Evolutionary conservation across 2,329 filamentous ascomycete species (phyloP).

Genomic region (Davidsoniella neocaledoniae): DNA sequence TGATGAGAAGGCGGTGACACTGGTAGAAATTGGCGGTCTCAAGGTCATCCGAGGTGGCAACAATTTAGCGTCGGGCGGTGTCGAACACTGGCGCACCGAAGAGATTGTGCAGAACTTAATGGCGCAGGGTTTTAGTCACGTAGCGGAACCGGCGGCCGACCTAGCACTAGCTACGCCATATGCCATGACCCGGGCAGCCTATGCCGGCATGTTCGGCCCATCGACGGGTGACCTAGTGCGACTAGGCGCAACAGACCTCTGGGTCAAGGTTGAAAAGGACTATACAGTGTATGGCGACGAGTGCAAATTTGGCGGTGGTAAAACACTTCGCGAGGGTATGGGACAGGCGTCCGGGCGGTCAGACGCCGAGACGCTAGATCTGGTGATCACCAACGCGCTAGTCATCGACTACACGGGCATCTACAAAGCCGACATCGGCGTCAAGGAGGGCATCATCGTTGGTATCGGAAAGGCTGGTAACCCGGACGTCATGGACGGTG

Average conservation of each 20-base stretch:
- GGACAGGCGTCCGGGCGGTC: conserved; percentile 68
- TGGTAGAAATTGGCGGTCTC: conserved; percentile 75
- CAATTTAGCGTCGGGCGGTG: conserved; percentile 51
- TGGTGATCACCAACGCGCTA: conserved; percentile 77
- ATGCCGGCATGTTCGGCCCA: conserved; percentile 81
- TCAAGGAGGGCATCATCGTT: conserved; percentile 72
- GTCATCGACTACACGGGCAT: conserved; percentile 86
- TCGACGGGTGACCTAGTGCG: conserved; percentile 76
- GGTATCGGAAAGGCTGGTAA: conserved; percentile 92
- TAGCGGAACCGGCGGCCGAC: conserved; percentile 43
- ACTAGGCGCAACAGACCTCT: conserved; percentile 70
- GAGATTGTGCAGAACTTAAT: conserved; percentile 53
- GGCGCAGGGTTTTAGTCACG: conserved; percentile 61
- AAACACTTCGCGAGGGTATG: conserved; percentile 89
- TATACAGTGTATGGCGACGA: conserved; percentile 77
- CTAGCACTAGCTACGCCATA: conserved; percentile 40
- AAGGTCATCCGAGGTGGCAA: conserved; percentile 76
- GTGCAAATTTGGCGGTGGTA: conserved; percentile 88
- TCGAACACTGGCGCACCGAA: conserved; percentile 46
- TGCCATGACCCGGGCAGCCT: conserved; percentile 61
- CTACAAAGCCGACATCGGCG: conserved; percentile 90
- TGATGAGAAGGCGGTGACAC: conserved; percentile 73
- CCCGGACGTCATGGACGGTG: conserved; percentile 90
- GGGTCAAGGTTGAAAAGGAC: conserved; percentile 81
- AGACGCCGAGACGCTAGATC: conserved; percentile 59